Percentiles rank a stretch among this genome's conserved stretches.
These are phyloP conservation scores for Durusdinium trenchii DNA, from an alignment of 73 alveolate genomes.

Conservation along the genomic window DNA sequence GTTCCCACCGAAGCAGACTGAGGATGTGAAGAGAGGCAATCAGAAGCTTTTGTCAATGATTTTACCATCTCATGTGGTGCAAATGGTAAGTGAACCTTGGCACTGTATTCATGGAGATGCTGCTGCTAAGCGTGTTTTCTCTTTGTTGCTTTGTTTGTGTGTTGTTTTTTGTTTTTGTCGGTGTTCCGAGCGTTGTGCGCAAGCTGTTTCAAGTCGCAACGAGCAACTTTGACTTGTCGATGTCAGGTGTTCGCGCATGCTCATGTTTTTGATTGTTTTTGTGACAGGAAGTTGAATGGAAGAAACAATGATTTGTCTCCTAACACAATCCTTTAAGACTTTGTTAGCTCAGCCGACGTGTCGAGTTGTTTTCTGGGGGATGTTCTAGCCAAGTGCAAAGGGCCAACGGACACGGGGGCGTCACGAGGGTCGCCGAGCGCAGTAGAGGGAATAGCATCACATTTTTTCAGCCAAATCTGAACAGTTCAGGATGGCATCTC, in stretches of 20 bases:
- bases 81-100: conserved; percentile 24
- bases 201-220: neutral
- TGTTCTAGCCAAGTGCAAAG: neutral
- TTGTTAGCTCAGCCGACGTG: neutral
- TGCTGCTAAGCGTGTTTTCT: no score
- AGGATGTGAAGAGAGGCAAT: conserved; percentile 43
- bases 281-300: no score
- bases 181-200: neutral
- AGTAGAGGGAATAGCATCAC: neutral
- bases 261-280: neutral
- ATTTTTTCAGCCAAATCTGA: neutral
- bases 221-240: neutral
- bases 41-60: conserved; percentile 39
- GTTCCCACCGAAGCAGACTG: no score
- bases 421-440: neutral
- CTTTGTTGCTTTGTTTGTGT: no score
- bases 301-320: no score
- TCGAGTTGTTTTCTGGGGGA: neutral
- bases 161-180: neutral
- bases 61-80: conserved; percentile 74
- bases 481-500: conserved; percentile 56
- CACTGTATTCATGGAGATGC: no score
- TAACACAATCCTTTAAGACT: no score
- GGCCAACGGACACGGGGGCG: no score
- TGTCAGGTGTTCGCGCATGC: neutral